Evolutionary conservation across 2,329 filamentous ascomycete species (phyloP), one percentile per base, ranked within the genome.

Genomic region (Emergomyces africanus): DNA sequence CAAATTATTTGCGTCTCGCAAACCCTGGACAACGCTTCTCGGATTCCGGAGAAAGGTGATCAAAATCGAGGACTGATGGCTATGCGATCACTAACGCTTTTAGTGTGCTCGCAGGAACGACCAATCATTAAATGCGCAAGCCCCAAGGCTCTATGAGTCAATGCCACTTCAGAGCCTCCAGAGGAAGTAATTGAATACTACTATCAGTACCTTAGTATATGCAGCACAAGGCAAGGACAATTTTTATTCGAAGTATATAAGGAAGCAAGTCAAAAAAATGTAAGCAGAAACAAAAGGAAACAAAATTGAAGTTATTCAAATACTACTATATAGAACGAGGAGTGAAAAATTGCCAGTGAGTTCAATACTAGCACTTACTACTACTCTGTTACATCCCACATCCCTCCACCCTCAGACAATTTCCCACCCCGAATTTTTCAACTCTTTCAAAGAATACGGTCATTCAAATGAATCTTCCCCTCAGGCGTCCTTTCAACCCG

Each of bases 391-490:
- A 9, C 5, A 20, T 33, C 10, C 28, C 14, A 35, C 3, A 6
- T 20, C 48, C 28, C 15, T 35, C 8, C 28, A 41, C 23, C 20
- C 51, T 15, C 33, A 28, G 8, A 2, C 14, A 23, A 20, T 14
- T 35, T 25, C 9, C 35, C 28, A 18, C 18, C 28, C 48, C 8
- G 15, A 51, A 28, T 50, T n/a, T 35, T 33, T 4, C 48, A n/a
- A 10, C 33, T 15, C 37, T 5, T 15, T 50, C 48, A 58, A 42
- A 58, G 30, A 23, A 64, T 60, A 28, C 50, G 58, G n/a, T 61
- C 59, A 57, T 56, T 59, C 14, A 64, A 42, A 56, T 62, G 59
- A 51, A 62, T 57, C 56, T 63, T 63, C 30, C 51, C 60, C 23
- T 48, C 61, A 10, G 63, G 63, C 5, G 56, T 57, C 53, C 48